Conservation (phyloP, 768 basidiomycete genomes). For the Xerocomellus chrysenteron region DNA sequence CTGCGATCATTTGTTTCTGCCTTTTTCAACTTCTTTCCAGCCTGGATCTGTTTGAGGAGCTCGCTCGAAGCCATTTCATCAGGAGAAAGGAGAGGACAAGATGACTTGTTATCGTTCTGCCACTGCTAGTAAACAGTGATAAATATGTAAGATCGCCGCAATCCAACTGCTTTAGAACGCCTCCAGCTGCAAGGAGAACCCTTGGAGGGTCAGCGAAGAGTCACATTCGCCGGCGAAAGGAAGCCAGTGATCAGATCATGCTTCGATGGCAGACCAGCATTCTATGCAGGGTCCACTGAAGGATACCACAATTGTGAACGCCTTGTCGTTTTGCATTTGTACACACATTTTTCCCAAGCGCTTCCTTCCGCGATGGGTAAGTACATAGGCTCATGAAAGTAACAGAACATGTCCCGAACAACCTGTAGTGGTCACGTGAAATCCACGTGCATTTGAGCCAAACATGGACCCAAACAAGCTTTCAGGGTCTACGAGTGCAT, state of each 20-base stretch:
- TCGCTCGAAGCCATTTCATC: conserved; percentile 67
- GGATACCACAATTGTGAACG: no score
- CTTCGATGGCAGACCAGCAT: no score
- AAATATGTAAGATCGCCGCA: conserved; percentile 6
- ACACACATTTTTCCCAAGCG: no score
- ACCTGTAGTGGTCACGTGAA: conserved; percentile 24
- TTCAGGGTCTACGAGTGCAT: conserved; percentile 25
- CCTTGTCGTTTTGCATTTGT: no score
- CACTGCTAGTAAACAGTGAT: conserved; percentile 11
- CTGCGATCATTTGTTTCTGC: conserved; percentile 81
- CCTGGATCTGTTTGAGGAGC: conserved; percentile 78
- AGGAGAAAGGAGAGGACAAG: background rate
- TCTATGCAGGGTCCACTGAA: no score
- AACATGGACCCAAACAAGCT: conserved; percentile 33
- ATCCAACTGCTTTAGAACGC: background rate
- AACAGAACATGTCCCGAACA: no score
- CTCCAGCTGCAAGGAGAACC: background rate
- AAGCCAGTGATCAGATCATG: no score
- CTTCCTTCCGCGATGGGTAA: no score
- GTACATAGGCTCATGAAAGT: no score
- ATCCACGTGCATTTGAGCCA: conserved; percentile 31
- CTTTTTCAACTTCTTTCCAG: conserved; percentile 81
- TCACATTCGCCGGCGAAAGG: no score
- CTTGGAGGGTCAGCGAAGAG: no score
- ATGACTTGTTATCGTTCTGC: background rate